Evolutionary conservation across 164 flowering plant genomes (phyloP), one percentile per base, ranked within the genome.

Genomic region (Umbilicus rupestris): DNA sequence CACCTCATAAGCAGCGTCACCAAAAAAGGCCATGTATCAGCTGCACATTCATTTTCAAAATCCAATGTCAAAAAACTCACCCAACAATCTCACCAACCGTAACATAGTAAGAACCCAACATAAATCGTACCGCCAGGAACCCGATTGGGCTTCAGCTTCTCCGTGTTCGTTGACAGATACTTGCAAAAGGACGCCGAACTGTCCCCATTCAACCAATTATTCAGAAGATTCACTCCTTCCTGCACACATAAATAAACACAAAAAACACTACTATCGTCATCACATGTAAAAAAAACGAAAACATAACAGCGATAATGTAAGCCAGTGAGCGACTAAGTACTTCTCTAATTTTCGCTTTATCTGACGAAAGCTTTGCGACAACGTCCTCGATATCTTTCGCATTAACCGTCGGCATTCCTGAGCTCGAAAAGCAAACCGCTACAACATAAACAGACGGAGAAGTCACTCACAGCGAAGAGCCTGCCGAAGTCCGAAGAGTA

Each of bases 21-120:
- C 37, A 95, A 81, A 80, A 85, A 95, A 7, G 99, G 94, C 99
- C 99, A 95, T 10, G 97, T 85, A 74, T 90, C 88, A 22, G 88
- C 99, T 95, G 90, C 78, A 75, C 12, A 65, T 68, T 65, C 24
- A 73, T 68, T 10, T 4, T 46, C 66, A 66, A 68, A 68, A 24
- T 37, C 57, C 52, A 24, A 22, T 66, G n/a, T 49, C 28, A 35
- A 26, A 9, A 15, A 30, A 9, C 46, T 9, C 58, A 39, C 22
- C 9, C 30, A 49, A 19, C 58, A 37, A 19, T 22, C 39, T 50
- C 20, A 28, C 3, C 50, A 15, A 65, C 60, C 39, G 1, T 45
- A 24, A 52, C 33, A 35, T 30, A 42, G 28, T 57, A 19, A 11
- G 20, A 19, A 30, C 35, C 37, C 12, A 31, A 55, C 5, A 37